Base-by-base conservation (phyloP, 2,329 filamentous ascomycete species). In the Fusarium abutilonis region DNA sequence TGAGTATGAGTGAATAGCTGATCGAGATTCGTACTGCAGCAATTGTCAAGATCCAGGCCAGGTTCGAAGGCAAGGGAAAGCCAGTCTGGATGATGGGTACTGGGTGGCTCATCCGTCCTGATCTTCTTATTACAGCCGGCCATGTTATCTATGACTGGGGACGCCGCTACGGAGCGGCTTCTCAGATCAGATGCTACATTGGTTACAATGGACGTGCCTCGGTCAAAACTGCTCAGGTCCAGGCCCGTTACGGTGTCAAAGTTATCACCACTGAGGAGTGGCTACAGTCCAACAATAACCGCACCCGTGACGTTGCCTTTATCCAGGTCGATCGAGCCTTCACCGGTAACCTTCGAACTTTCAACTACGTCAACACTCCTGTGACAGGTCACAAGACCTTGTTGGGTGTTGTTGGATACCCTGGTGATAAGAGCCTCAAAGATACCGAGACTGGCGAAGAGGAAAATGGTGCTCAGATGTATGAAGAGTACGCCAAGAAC, bases 351-450 rank as follows among this genome's bases (percentile, higher is more conserved):
- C 63, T 73, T 1, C 57, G 63, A 3, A 42, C 55, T 3, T 71
- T 72, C 21, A 58, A 40, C 26, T 73, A 57, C 47, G 48, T 52
- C 9, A 28, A 49, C 38, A 72, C 68, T 4, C 67, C 67, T 0
- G 3, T 21, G 5, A 34, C 41, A n/a, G 56, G 17, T 3, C 14
- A 44, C 3, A 45, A 48, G 2, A 35, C 59, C 8, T 34, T 59
- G 1, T 32, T 76, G 9, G 75, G 74, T 7, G 59, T 77, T 10
- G 70, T 76, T 19, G 74, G 74, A 11, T 77, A 77, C 52, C 74
- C 75, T 11, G 72, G 64, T 9, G 73, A 75, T 35, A 66, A 67
- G 46, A 53, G 15, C 5, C 55, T 71, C 17, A 47, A 50, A 11
- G 45, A 57, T 13, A 28, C 58, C 2, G 47, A 42, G 5, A 40